A percentile compares a stretch with the other conserved stretches of the same genome.
phyloP scores from a whole-genome alignment of 2,329 filamentous ascomycete genomes.

The Colletotrichum paranaense region DNA sequence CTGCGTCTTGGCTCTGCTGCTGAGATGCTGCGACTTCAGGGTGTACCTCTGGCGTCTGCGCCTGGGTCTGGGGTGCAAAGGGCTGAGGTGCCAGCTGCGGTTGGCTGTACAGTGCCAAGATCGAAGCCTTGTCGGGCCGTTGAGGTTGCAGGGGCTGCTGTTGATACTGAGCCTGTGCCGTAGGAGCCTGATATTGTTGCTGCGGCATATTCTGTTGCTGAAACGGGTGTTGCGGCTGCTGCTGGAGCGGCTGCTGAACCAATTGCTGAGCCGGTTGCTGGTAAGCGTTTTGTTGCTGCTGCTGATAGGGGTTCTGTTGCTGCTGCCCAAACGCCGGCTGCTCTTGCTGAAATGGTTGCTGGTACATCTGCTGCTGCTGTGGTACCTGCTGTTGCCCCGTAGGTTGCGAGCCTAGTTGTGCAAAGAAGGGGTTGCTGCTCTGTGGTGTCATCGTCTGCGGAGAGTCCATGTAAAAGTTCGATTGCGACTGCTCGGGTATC shows the following conservation, averaged over 20 bases:
- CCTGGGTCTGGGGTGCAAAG: conserved; percentile 42
- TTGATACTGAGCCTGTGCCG: conserved; percentile 43
- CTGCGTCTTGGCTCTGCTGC: conserved; percentile 10
- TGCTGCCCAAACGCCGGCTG: conserved; percentile 40
- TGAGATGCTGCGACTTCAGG: conserved; percentile 32
- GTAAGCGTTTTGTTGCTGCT: conserved; percentile 37
- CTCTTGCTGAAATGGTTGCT: conserved; percentile 39
- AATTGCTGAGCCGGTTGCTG: conserved; percentile 43
- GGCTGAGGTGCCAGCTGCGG: conserved; percentile 61
- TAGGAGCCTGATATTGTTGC: conserved; percentile 41
- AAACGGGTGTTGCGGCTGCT: conserved; percentile 40
- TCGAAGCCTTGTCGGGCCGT: conserved; percentile 76
- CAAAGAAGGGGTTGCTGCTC: conserved; percentile 46
- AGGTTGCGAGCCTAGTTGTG: conserved; percentile 34
- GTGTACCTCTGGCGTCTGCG: conserved; percentile 36
- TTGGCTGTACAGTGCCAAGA: conserved; percentile 80
- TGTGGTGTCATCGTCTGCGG: conserved; percentile 40
- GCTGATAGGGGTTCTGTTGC: conserved; percentile 36
- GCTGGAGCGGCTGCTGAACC: conserved; percentile 40
- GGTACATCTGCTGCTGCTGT: conserved; percentile 37
- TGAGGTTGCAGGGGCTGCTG: conserved; percentile 47
- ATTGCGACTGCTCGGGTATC: conserved; percentile 64
- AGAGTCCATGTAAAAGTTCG: conserved; percentile 50
- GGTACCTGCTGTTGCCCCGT: conserved; percentile 37
- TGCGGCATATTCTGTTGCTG: conserved; percentile 40